Base-by-base conservation (phyloP, 2,329 filamentous ascomycete species). In the Zopfia rhizophila region DNA sequence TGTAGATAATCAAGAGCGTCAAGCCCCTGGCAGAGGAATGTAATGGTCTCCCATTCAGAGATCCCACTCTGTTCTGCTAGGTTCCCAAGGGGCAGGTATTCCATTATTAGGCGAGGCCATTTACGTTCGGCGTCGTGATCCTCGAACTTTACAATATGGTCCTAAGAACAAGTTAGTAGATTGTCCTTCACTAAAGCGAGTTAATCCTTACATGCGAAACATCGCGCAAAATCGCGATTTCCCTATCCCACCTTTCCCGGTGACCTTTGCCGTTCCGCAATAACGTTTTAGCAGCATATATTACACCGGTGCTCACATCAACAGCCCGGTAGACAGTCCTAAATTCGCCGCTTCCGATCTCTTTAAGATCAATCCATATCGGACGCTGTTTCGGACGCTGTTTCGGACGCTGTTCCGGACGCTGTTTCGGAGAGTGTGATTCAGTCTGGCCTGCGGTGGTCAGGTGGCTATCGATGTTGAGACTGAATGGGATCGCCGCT, bases 341-440 rank as follows among this genome's bases (percentile, higher is more conserved):
- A 22, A 7, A 37, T 22, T 22, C 11, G 33, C 33, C 33, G 7
- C 18, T 37, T 37, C 33, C 33, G 33, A 37, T 37, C 14, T 37
- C 33, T 24, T 37, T 18, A 37, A 18, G 33, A 37, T 37, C 33
- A 37, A 37, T 37, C 33, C 33, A 37, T 11, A 37, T 37, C 17
- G 33, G 33, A 22, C 18, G 33, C 33, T 37, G 33, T n/a, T n/a
- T n/a, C n/a, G n/a, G n/a, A n/a, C n/a, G n/a, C n/a, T n/a, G n/a
- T n/a, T n/a, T n/a, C n/a, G n/a, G n/a, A n/a, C n/a, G n/a, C n/a
- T n/a, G 33, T 37, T 37, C 14, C 33, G 33, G 33, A 37, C 33
- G 33, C 33, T 37, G 33, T 37, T 11, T 37, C 21, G 33, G 33
- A 37, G 33, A 37, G 33, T 37, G 33, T 22, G 33, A 37, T 37